Evolutionary conservation across 352 stramenopile genomes (phyloP), one percentile per base, ranked within the genome.

Genomic region (Elongisporangium undulatum): DNA sequence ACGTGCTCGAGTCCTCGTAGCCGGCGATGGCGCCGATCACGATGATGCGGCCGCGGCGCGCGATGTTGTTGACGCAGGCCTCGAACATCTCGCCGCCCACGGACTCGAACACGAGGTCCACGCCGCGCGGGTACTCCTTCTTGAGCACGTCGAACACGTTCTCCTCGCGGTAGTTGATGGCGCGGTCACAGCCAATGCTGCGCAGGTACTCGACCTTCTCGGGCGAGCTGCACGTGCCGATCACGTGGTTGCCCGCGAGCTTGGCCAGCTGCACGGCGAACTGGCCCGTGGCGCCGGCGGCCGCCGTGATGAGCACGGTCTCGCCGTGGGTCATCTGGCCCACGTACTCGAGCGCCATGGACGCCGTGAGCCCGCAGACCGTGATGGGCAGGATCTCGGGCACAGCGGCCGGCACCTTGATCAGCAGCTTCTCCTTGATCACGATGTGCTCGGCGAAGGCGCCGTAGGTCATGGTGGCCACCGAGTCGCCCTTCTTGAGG

Each of bases 91-190:
- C 73, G 23, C 73, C 73, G 15, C 70, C 73, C 34, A 79, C 68
- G 34, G 59, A 71, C 49, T 78, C 74, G 56, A 79, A 82, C n/a
- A 82, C 74, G 34, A 82, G 56, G 50, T 82, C 64, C 22, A 82
- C 66, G 23, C 68, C 68, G 12, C 52, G 49, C 16, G 74, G 70
- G 74, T 85, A 71, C 72, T 81, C 72, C 62, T 78, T 78, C 61
- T 74, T 74, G 29, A 81, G 60, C 71, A 75, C 68, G 48, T 79
- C 59, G 49, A 55, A 66, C 41, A 80, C 38, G 24, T 72, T 75
- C 49, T 85, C 72, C 64, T 93, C 81, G 24, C 67, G 76, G 71
- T 95, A 95, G 64, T 93, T 85, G 51, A 95, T 77, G 53, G 85
- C 60, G 41, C 85, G 79, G 59, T 88, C 75, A 24, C 64, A 77